Evolutionary conservation across 345 rosid species (phyloP).

Genomic region (Bretschneidera sinensis): DNA sequence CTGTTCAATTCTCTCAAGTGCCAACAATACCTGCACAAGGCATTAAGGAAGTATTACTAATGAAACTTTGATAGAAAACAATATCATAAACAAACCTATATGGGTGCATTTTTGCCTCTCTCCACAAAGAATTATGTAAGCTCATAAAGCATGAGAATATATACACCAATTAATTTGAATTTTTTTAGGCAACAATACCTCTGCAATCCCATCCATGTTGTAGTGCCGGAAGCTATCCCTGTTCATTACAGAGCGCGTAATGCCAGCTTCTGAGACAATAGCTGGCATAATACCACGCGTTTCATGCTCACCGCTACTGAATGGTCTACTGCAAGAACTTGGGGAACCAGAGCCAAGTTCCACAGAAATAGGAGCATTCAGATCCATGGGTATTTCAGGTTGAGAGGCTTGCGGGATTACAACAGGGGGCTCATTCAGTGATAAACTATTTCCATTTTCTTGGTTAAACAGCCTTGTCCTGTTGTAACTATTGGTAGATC

Average conservation of each 20-base stretch:
- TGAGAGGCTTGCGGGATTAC: conserved; percentile 37
- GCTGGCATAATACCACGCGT: conserved; percentile 43
- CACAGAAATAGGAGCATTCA: conserved; percentile 37
- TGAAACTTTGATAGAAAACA: not conserved
- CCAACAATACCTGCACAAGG: conserved; percentile 59
- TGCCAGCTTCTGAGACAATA: conserved; percentile 53
- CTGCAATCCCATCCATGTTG: conserved; percentile 81
- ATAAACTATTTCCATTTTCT: conserved; percentile 38
- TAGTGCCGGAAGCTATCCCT: conserved; percentile 50
- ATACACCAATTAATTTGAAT: not conserved
- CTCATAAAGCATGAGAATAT: not conserved
- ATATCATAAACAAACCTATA: conserved; percentile 2
- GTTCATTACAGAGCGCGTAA: conserved; percentile 35
- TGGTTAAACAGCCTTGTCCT: conserved; percentile 40
- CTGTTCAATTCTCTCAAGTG: conserved; percentile 87
- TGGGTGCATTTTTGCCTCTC: not conserved
- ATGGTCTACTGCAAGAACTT: conserved; percentile 27
- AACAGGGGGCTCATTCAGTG: conserved; percentile 25
- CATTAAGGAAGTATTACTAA: conserved; percentile 12
- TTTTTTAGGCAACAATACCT: conserved; percentile 40
- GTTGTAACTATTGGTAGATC: conserved; percentile 30
- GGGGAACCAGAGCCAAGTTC: conserved; percentile 25
- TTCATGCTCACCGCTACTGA: conserved; percentile 33
- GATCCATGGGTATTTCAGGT: conserved; percentile 36
- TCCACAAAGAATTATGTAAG: not conserved